Evolutionary conservation across 2,329 filamentous ascomycete species (phyloP), one percentile per base, ranked within the genome.

Genomic region (Neonectria magnoliae): DNA sequence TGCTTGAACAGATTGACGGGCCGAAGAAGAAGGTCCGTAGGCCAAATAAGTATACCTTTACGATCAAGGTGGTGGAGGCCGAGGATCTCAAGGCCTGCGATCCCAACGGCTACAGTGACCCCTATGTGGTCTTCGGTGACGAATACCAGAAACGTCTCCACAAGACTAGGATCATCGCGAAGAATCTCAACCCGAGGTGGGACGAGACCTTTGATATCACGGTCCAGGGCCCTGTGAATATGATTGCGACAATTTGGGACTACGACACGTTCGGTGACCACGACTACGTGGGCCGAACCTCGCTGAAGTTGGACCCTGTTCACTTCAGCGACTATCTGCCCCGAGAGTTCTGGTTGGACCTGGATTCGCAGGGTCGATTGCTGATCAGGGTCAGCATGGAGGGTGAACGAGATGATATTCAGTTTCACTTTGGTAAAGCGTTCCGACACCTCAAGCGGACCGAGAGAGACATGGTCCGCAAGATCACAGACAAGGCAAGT

Each of bases 41-140:
- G 73, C 88, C 91, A 45, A 92, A 89, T 67, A 98, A 97, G 76
- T 98, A 97, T 77, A 94, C 98, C 60, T 99, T 99, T 80, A 98
- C 96, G 1, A 94, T 99, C 81, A 99, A 99, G 81, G 94, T 99
- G 64, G 94, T 99, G 27, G 96, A 99, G 80, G 96, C 93, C 9
- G 96, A 99, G 80, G 96, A 99, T 74, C 84, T 99, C 72, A 98
- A 98, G 80, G 93, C 96, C n/a, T 98, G 96, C 77, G 96, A 99
- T 79, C 90, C 97, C 71, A 97, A 93, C 73, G 96, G 96, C 38
- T 89, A 91, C 69, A 98, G 95, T 76, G 96, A 99, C 80, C 96
- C 96, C 0, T 99, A 99, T 75, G 94, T 99, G 31, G 95, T 99
- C 16, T 88, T 99, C 68, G 93, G 95, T 51, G 96, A 99, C 75